Evolutionary conservation across 345 rosid genomes (phyloP).

Genomic region (Chamaenerion angustifolium): DNA sequence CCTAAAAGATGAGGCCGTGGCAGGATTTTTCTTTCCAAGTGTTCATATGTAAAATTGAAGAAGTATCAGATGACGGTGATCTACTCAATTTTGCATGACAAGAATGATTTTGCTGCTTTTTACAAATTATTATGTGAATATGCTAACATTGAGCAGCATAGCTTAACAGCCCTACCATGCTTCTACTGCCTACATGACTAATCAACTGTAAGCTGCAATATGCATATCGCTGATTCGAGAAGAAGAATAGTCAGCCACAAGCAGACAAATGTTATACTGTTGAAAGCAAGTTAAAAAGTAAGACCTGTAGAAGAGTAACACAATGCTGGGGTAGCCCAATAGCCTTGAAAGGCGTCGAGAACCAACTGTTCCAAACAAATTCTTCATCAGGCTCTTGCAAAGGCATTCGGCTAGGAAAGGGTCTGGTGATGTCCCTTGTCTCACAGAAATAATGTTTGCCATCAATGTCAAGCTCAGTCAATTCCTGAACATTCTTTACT

Average conservation of each 20-base stretch:
- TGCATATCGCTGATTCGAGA: neutral
- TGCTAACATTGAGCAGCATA: no score
- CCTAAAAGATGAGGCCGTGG: no score
- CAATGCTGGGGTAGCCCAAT: conserved; percentile 60
- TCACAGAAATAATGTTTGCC: conserved; percentile 94
- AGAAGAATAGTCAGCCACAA: neutral
- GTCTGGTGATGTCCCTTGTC: conserved; percentile 73
- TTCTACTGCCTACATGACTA: neutral
- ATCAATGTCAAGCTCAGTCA: conserved; percentile 81
- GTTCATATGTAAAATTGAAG: no score
- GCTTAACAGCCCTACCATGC: no score
- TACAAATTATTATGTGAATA: no score
- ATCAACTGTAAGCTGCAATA: neutral
- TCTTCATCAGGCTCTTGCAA: conserved; percentile 69
- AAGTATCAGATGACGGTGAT: no score
- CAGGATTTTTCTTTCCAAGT: no score
- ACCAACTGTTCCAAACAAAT: conserved; percentile 93
- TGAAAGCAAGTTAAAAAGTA: conserved; percentile 15
- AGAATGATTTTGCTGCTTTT: no score
- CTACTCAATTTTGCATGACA: no score
- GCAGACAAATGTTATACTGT: conserved; percentile 13
- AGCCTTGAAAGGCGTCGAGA: conserved; percentile 56
- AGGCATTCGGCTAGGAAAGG: conserved; percentile 76
- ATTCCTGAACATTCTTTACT: conserved; percentile 67
- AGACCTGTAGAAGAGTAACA: conserved; percentile 89